These are phyloP conservation scores for Shiraia sp. DNA, from an alignment of 2,329 filamentous ascomycete species.

Conservation along the genomic window DNA sequence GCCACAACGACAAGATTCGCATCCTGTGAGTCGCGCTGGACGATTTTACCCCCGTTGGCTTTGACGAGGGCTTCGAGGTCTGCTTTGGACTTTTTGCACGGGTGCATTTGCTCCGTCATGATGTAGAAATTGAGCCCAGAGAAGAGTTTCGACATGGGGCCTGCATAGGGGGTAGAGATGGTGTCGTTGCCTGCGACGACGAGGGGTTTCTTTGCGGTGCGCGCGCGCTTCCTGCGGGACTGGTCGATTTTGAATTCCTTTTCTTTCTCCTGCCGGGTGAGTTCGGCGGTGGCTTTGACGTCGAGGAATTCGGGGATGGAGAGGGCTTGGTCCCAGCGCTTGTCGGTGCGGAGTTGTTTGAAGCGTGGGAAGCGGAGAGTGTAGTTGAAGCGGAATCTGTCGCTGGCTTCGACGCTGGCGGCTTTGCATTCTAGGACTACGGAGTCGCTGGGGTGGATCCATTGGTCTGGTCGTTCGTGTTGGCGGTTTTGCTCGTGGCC, in stretches of 20 bases:
- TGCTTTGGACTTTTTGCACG: conserved; percentile 73
- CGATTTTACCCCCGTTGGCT: conserved; percentile 77
- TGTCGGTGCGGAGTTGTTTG: conserved; percentile 78
- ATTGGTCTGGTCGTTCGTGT: conserved; percentile 81
- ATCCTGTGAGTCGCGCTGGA: conserved; percentile 69
- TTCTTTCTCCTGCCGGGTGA: conserved; percentile 71
- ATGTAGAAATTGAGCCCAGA: conserved; percentile 79
- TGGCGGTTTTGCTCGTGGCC: conserved; percentile 69
- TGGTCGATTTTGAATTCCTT: conserved; percentile 71
- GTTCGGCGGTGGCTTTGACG: conserved; percentile 69
- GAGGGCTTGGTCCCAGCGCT: conserved; percentile 79
- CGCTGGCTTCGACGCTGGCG: conserved; percentile 72
- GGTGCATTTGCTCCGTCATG: conserved; percentile 72
- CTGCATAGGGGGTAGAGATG: conserved; percentile 57
- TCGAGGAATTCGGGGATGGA: conserved; percentile 77
- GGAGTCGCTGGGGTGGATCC: conserved; percentile 89
- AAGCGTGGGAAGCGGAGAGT: conserved; percentile 93
- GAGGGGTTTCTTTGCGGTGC: conserved; percentile 67
- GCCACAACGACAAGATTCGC: conserved; percentile 72
- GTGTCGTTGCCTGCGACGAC: conserved; percentile 70
- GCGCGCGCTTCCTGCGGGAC: conserved; percentile 64
- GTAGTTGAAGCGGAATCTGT: conserved; percentile 74
- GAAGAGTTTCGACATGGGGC: conserved; percentile 68
- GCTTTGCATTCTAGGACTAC: conserved; percentile 89
- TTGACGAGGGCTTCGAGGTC: conserved; percentile 83